These are phyloP conservation scores for Mycotypha africana DNA, from an alignment of 371 early-diverging fungal genomes.

Conservation along the genomic window DNA sequence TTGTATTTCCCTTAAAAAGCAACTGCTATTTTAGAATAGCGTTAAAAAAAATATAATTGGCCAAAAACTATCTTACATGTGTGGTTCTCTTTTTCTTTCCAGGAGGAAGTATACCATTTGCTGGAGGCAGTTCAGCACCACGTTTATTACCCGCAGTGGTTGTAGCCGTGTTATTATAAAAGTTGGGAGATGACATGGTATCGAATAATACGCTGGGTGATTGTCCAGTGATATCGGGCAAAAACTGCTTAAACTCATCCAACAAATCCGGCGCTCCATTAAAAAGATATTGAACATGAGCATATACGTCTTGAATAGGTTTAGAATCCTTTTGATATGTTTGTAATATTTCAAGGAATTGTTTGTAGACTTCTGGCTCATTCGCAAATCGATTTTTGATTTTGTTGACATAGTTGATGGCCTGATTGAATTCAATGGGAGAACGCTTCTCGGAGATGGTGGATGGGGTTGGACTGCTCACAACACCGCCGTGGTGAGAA, in stretches of 20 bases:
- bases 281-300: conserved; percentile 85
- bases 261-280: conserved; percentile 78
- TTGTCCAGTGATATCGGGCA: conserved; percentile 64
- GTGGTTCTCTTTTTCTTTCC: conserved; percentile 22
- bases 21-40: no score
- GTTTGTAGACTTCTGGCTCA: conserved; percentile 90
- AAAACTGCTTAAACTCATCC: conserved; percentile 94
- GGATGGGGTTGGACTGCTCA: not conserved
- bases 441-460: conserved; percentile 7
- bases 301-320: conserved; percentile 89
- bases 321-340: conserved; percentile 90
- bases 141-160: conserved; percentile 12
- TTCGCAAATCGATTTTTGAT: conserved; percentile 59
- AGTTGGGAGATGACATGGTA: no score
- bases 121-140: conserved; percentile 14
- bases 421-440: conserved; percentile 90
- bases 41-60: no score
- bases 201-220: conserved; percentile 14
- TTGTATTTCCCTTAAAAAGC: no score
- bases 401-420: conserved; percentile 10
- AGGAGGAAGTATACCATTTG: no score
- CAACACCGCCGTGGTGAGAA: no score
- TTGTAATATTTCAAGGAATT: conserved; percentile 92
- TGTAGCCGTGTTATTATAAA: no score
- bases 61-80: conserved; percentile 6